These are phyloP conservation scores for Evernia prunastri DNA, from an alignment of 495 filamentous ascomycete genomes.

Conservation along the genomic window DNA sequence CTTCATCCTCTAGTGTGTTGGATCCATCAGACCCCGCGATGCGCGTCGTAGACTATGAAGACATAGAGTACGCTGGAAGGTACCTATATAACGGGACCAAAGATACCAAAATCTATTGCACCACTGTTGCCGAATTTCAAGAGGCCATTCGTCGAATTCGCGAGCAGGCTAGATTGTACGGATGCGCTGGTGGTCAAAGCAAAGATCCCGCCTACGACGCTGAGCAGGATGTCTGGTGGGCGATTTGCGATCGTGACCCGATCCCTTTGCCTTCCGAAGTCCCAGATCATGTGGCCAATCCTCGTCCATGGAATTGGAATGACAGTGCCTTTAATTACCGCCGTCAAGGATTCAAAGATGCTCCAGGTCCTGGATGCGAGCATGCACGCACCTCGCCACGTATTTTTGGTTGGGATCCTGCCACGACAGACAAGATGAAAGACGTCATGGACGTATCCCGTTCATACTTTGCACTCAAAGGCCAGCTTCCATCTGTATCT, in stretches of 20 bases:
- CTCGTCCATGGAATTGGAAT: slow-evolving; percentile 28
- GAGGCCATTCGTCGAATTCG: slow-evolving; percentile 27
- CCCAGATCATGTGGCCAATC: slow-evolving; percentile 26
- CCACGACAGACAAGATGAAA: slow-evolving; percentile 15
- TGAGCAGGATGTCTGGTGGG: slow-evolving; percentile 30
- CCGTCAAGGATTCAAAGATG: slow-evolving; percentile 1
- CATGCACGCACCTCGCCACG: slow-evolving; percentile 15
- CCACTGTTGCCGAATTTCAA: slow-evolving; percentile 27
- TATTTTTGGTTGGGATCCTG: slow-evolving; percentile 14
- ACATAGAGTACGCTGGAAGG: slow-evolving; percentile 24
- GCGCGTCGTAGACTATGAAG: slow-evolving; percentile 20
- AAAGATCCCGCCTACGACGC: slow-evolving; percentile 30
- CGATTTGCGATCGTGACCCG: slow-evolving; percentile 26
- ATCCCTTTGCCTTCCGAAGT: slow-evolving; percentile 23
- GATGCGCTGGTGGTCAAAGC: slow-evolving; percentile 27
- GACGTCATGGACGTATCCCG: slow-evolving; percentile 18
- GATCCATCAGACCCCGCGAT: slow-evolving; percentile 20
- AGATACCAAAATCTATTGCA: slow-evolving; percentile 24
- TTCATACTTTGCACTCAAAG: slow-evolving; percentile 17
- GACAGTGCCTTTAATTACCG: slow-evolving; percentile 27
- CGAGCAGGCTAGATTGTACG: slow-evolving; percentile 27
- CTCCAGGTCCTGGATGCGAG: slow-evolving; percentile 7
- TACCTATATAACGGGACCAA: slow-evolving; percentile 13
- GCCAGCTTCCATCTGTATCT: slow-evolving; percentile 12
- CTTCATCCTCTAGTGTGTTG: slow-evolving; percentile 8